Percentiles rank a stretch among this genome's conserved stretches.
Evolutionary conservation across 441 rosid species (phyloP).

Genomic region (Aquilaria agallochum): DNA sequence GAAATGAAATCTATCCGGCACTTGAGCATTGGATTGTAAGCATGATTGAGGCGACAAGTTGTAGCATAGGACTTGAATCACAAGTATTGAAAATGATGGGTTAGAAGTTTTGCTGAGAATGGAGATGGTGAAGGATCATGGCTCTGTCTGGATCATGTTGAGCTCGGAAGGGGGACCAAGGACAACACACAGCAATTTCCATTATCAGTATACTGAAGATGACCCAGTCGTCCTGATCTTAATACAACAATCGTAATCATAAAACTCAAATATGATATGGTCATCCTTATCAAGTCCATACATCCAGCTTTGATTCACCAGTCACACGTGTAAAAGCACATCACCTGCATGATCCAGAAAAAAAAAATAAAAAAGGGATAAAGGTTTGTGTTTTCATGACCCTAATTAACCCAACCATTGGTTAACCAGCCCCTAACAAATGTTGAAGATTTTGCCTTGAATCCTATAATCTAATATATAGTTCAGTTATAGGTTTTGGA

Average conservation of each 20-base stretch:
- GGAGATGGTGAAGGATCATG: slow-evolving; percentile 7
- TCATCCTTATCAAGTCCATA: slow-evolving; percentile 1
- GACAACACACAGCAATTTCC: background rate
- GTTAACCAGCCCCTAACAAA: slow-evolving; percentile 1
- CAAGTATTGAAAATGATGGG: background rate
- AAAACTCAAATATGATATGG: slow-evolving; percentile 3
- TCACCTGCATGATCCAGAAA: too few relatives aligned
- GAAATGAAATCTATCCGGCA: background rate
- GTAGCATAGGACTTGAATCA: background rate
- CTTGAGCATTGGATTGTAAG: background rate
- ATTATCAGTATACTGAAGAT: slow-evolving; percentile 13
- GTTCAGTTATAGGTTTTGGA: too few relatives aligned
- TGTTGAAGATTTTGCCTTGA: background rate
- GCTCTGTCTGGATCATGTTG: background rate
- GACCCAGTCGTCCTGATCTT: slow-evolving; percentile 5
- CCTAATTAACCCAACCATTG: background rate
- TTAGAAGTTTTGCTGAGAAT: slow-evolving; percentile 3
- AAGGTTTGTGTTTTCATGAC: background rate
- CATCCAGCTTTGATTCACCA: background rate
- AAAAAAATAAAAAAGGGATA: too few relatives aligned
- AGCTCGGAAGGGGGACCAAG: background rate
- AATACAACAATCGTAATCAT: slow-evolving; percentile 22
- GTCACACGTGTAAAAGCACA: background rate
- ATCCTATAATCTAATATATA: too few relatives aligned
- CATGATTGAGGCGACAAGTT: background rate